These are phyloP conservation scores for Ogataea minuta DNA, from an alignment of 805 yeast species.

Conservation along the genomic window DNA sequence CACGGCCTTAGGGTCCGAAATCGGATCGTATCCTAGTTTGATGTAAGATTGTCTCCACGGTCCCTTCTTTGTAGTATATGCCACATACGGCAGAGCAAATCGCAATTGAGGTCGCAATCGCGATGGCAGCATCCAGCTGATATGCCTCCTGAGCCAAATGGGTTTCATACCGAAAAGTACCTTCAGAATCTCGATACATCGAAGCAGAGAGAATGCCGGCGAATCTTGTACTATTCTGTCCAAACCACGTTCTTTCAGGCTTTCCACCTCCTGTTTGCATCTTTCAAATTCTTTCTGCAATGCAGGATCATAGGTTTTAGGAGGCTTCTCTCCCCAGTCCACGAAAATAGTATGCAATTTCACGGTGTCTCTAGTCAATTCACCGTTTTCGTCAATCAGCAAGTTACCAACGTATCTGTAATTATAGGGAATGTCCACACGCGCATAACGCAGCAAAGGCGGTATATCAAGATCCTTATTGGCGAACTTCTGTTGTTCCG, in stretches of 20 bases:
- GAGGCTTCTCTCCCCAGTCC: constrained; percentile 48
- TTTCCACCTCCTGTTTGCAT: constrained; percentile 34
- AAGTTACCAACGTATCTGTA: constrained; percentile 80
- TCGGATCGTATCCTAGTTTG: constrained; percentile 76
- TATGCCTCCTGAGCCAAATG: constrained; percentile 79
- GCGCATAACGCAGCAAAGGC: constrained; percentile 84
- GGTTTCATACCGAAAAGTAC: constrained; percentile 68
- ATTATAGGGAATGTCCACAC: constrained; percentile 70
- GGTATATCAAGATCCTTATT: constrained; percentile 58
- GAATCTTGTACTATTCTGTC: constrained; percentile 28
- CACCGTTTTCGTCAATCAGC: constrained; percentile 54
- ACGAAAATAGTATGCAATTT: constrained; percentile 55
- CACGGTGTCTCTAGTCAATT: constrained; percentile 41
- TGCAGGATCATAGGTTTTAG: constrained; percentile 48
- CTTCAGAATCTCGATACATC: constrained; percentile 43
- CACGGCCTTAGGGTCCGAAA: constrained; percentile 50
- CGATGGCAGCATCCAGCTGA: constrained; percentile 53
- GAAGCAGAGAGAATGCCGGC: constrained; percentile 36
- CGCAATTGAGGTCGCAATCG: constrained; percentile 49
- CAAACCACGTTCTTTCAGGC: constrained; percentile 26
- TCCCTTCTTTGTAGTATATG: constrained; percentile 81
- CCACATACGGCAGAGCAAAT: constrained; percentile 79
- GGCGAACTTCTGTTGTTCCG: constrained; percentile 15
- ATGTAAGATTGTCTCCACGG: constrained; percentile 93
- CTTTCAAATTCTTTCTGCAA: constrained; percentile 45